phyloP scores from a whole-genome alignment of 1,284 basidiomycete species.

The Lignosus rhinocerotis region DNA sequence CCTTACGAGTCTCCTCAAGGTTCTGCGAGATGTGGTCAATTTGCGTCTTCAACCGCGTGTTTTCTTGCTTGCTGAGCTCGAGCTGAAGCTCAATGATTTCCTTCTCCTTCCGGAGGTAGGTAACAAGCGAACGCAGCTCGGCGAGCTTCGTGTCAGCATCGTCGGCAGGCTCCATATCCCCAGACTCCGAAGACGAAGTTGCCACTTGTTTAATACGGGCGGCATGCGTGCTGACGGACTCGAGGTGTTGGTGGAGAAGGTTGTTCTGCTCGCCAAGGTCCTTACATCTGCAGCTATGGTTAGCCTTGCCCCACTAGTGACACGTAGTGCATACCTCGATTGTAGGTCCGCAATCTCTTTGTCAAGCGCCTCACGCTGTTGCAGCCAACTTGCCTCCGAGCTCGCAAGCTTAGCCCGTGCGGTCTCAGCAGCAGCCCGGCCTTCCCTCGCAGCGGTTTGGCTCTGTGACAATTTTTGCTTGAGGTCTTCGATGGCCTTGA shows the following conservation, averaged over 20 bases:
- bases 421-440: constrained; percentile 64
- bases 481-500: constrained; percentile 69
- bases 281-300: constrained; percentile 51
- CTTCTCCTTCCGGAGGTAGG: constrained; percentile 86
- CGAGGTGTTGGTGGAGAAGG: constrained; percentile 82
- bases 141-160: constrained; percentile 61
- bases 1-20: constrained; percentile 68
- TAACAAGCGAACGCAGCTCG: constrained; percentile 80
- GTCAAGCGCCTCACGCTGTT: constrained; percentile 75
- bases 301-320: not conserved
- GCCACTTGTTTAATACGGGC: constrained; percentile 73
- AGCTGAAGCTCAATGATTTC: constrained; percentile 88
- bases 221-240: constrained; percentile 83
- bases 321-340: constrained; percentile 49
- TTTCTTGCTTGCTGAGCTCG: constrained; percentile 86
- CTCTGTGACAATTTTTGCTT: constrained; percentile 60
- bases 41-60: constrained; percentile 71
- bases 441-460: constrained; percentile 56
- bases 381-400: constrained; percentile 79
- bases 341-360: constrained; percentile 77
- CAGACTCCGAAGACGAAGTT: constrained; percentile 46
- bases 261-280: constrained; percentile 80
- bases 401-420: constrained; percentile 69
- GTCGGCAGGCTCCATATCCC: constrained; percentile 45
- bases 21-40: constrained; percentile 72